phyloP scores from a whole-genome alignment of 78 protist species.

The Emiliania huxleyi region DNA sequence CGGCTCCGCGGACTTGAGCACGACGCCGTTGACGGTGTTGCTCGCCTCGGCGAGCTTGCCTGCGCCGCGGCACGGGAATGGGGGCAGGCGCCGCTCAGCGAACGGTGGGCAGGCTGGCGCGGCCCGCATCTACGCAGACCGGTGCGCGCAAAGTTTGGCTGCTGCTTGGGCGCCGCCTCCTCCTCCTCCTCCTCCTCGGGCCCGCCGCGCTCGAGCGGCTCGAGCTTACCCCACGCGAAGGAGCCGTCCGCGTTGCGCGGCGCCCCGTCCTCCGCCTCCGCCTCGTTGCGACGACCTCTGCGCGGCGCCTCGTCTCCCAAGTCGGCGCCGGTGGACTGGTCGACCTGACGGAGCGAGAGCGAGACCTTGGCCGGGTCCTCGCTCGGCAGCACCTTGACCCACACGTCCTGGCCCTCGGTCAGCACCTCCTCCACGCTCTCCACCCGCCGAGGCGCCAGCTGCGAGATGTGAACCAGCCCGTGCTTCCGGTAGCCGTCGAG shows the following conservation, averaged over 20 bases:
- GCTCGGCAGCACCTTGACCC: neutral
- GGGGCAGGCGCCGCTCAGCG: no score
- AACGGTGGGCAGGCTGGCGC: no score
- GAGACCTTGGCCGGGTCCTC: neutral
- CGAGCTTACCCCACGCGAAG: neutral
- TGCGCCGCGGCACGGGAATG: no score
- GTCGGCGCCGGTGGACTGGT: neutral
- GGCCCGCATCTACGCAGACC: no score
- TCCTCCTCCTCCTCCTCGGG: neutral
- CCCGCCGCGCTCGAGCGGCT: neutral
- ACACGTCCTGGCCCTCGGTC: neutral
- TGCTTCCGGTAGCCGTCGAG: neutral
- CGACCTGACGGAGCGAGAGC: neutral
- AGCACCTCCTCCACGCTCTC: constrained; percentile 1
- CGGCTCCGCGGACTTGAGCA: constrained; percentile 75
- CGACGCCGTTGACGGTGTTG: constrained; percentile 34
- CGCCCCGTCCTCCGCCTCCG: neutral
- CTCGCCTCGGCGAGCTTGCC: neutral
- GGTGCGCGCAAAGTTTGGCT: neutral
- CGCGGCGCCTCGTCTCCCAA: neutral
- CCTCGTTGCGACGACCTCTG: neutral
- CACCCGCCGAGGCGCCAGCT: neutral
- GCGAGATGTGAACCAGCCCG: neutral
- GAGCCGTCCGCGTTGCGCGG: neutral
- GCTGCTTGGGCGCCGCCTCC: neutral